Base-by-base conservation (phyloP, 768 basidiomycete genomes). In the Xerocomellus intermedius region DNA sequence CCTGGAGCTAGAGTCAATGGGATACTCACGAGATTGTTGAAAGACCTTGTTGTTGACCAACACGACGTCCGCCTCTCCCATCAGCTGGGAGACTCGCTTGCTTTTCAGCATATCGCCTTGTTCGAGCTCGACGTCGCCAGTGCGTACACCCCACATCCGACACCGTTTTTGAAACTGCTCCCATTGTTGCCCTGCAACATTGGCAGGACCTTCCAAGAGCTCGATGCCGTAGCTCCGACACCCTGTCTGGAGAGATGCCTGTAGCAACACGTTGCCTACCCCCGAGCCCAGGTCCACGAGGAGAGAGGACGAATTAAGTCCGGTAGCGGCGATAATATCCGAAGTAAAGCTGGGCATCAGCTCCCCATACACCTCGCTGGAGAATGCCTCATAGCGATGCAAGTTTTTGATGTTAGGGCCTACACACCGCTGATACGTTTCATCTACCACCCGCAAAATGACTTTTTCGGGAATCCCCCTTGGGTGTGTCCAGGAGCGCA, bases 401-500 rank as follows among this genome's bases (percentile, higher is more conserved):
- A 98, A 79, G 53, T 79, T 81, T 49, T 83, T 82, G n/a, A 94
- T 83, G 63, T 90, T 84, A 0, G 97, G 97, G 6, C 95, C 95
- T 1, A 98, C 94, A 17, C 85, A 84, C 26, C 97, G 84, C 65
- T 98, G 93, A 65, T 99, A 98, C 36, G 87, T 90, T 75, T 98
- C 94, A 42, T 94, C 93, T 49, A 90, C 78, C 45, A 96, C 81
- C 39, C 87, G 85, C 74, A 85, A 79, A 54, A 89, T 75, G 2
- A 94, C 81, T 33, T 81, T 78, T 44, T 83, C 76, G 0, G 85
- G 88, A 26, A 94, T 66, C 4, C 82, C 84, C 1, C 64, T 73
- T 19, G 60, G 41, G 26, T 53, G 36, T 44, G 53, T 22, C 86
- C 87, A 89, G 0, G 71, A 62, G 37, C 35, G 51, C 37, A 85